Evolutionary conservation across 768 basidiomycete species (phyloP), one percentile per base, ranked within the genome.

Genomic region (Boletus subparvulus): DNA sequence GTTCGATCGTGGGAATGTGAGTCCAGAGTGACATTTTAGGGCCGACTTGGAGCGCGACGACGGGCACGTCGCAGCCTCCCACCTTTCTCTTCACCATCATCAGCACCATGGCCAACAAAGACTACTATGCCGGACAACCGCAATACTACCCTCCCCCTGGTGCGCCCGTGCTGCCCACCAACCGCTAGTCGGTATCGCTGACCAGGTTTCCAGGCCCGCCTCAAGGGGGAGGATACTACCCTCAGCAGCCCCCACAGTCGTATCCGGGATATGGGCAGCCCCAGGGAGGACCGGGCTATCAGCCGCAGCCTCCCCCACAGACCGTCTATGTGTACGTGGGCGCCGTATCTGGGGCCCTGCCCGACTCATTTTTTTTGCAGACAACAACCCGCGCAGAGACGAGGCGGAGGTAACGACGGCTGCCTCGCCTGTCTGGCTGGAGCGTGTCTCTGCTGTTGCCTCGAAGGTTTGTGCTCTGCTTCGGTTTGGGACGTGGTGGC

Each of bases 211-310:
- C 83, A 67, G 66, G 66, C 0, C 64, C 67, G n/a, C 82, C 76
- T n/a, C 83, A 86, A 62, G 86, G 84, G 42, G 84, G 84, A 36
- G 84, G 84, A 36, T 88, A 89, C 69, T 88, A 89, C 62, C 87
- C 79, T 21, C 77, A 90, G 77, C 84, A 86, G 73, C 90, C 89
- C 13, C 85, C 81, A 59, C 84, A 87, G 63, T 75, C 86, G 0
- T 88, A 91, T 69, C 82, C 85, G 54, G 73, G 73, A 28, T 69
- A 72, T 11, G 66, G 67, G 24, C 77, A 78, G 55, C 68, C 66
- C 28, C 57, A 14, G 33, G 65, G 65, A 8, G 68, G 68, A 11
- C 65, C 55, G 13, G 70, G 68, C 3, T 81, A 80, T 61, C 79
- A 82, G 51, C 82, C 83, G 16, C 83, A 87, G 60, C 86, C 84